Evolutionary conservation across 208 protist species (phyloP).

Genomic region (Sergeia podlipaevii): DNA sequence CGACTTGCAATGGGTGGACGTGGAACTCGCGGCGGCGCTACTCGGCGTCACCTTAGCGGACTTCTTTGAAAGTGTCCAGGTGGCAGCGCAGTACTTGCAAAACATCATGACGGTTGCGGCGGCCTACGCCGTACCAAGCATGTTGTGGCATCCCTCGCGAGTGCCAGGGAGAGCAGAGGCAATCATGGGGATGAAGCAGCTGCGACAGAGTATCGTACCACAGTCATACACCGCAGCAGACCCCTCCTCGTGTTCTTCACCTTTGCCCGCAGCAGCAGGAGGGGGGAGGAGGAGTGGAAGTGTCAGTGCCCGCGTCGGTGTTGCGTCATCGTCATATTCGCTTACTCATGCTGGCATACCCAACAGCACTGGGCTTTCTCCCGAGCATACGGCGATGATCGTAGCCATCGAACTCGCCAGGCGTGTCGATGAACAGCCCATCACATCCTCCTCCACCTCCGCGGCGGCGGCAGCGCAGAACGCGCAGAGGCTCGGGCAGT

Average conservation of each 20-base stretch:
- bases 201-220: conserved; percentile 12
- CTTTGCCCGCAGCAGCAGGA: neutral
- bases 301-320: neutral
- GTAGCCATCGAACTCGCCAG: conserved; percentile 66
- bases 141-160: conserved; percentile 66
- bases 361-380: conserved; percentile 30
- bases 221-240: conserved; percentile 1
- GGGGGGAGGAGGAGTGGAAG: neutral
- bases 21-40: conserved; percentile 50
- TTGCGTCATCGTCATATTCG: no score
- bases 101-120: conserved; percentile 64
- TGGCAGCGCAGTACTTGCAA: conserved; percentile 59
- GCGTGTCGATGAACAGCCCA: conserved; percentile 42
- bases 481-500: conserved; percentile 42
- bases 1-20: conserved; percentile 77
- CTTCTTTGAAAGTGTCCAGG: conserved; percentile 62
- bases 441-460: conserved; percentile 27
- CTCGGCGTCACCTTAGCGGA: conserved; percentile 60
- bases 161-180: conserved; percentile 28
- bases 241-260: neutral
- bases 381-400: conserved; percentile 77
- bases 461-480: conserved; percentile 35
- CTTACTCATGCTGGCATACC: no score
- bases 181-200: conserved; percentile 30
- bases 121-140: conserved; percentile 47